Conservation (phyloP, 768 basidiomycete genomes). For the Panaeolus papilionaceus region DNA sequence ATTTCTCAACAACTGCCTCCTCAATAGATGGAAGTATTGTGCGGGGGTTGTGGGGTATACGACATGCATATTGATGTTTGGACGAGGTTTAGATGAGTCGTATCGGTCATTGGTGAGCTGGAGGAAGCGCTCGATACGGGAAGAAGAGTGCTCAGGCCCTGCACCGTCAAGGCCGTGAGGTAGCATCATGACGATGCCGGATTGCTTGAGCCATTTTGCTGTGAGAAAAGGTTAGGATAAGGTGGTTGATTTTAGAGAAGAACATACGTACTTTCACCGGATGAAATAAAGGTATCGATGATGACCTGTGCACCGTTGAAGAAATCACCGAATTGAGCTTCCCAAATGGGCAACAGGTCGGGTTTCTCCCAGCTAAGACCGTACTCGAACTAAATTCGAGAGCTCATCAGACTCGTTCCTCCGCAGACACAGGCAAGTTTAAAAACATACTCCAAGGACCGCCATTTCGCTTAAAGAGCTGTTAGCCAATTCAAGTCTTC, state of each 20-base stretch:
- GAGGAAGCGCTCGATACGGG: constrained; percentile 88
- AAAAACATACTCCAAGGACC: constrained; percentile 64
- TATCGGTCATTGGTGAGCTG: constrained; percentile 87
- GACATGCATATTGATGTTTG: constrained; percentile 84
- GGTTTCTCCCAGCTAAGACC: constrained; percentile 91
- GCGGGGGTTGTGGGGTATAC: constrained; percentile 88
- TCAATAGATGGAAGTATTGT: constrained; percentile 92
- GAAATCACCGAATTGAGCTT: constrained; percentile 96
- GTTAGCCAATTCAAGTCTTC: constrained; percentile 86
- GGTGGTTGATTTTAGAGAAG: neutral
- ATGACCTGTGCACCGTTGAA: constrained; percentile 92
- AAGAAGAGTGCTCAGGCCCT: constrained; percentile 93
- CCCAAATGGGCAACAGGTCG: constrained; percentile 85
- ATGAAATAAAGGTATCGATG: constrained; percentile 88
- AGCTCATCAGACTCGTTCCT: neutral
- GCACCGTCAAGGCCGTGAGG: constrained; percentile 94
- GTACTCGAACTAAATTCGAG: constrained; percentile 75
- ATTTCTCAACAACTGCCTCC: constrained; percentile 84
- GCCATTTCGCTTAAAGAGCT: constrained; percentile 92
- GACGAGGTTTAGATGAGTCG: constrained; percentile 35
- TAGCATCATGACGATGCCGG: constrained; percentile 83
- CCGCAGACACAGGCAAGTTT: too few species aligned
- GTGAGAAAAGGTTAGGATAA: constrained; percentile 16
- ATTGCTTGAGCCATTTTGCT: constrained; percentile 96
- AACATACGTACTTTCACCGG: constrained; percentile 74